Percentiles rank a stretch among this genome's conserved stretches.
phyloP scores from a whole-genome alignment of 108 stramenopile species.

The Cyclotella kingstonii region DNA sequence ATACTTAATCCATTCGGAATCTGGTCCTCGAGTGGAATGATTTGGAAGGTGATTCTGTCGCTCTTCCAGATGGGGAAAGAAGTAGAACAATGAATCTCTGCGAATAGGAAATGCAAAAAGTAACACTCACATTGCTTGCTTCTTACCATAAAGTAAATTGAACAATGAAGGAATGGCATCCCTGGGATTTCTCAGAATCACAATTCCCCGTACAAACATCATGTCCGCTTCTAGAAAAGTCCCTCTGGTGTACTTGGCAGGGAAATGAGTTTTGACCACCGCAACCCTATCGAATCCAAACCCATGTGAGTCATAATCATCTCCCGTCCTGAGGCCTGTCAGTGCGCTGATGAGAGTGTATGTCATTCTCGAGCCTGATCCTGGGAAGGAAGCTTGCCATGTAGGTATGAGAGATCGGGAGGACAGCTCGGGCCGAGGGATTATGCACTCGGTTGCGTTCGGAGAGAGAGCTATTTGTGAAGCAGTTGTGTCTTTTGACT shows the following conservation, averaged over 20 bases:
- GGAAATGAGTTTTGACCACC: slow-evolving; percentile 46
- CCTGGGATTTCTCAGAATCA: slow-evolving; percentile 38
- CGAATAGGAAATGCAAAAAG: neutral
- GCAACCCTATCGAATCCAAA: slow-evolving; percentile 7
- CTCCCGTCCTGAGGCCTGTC: slow-evolving; percentile 25
- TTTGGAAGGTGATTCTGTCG: slow-evolving; percentile 12
- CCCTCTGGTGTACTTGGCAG: slow-evolving; percentile 3
- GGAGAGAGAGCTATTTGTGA: neutral
- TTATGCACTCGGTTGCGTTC: neutral
- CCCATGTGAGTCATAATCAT: slow-evolving; percentile 34
- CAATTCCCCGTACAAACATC: slow-evolving; percentile 23
- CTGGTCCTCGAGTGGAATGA: slow-evolving; percentile 27
- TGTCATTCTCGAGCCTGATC: slow-evolving; percentile 38
- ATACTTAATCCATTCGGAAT: slow-evolving; percentile 35
- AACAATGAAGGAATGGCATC: slow-evolving; percentile 39
- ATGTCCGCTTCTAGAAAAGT: slow-evolving; percentile 7
- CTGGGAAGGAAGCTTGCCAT: slow-evolving; percentile 46
- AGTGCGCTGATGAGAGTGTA: slow-evolving; percentile 21
- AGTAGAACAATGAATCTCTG: too few species aligned
- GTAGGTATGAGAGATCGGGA: neutral
- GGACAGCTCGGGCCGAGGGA: slow-evolving; percentile 7
- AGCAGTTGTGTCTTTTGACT: neutral
- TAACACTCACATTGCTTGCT: neutral
- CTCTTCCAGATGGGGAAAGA: slow-evolving; percentile 4
- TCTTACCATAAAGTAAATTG: slow-evolving; percentile 31